Conservation (phyloP, 352 stramenopile genomes). For the Thalassiosira allenii region DNA sequence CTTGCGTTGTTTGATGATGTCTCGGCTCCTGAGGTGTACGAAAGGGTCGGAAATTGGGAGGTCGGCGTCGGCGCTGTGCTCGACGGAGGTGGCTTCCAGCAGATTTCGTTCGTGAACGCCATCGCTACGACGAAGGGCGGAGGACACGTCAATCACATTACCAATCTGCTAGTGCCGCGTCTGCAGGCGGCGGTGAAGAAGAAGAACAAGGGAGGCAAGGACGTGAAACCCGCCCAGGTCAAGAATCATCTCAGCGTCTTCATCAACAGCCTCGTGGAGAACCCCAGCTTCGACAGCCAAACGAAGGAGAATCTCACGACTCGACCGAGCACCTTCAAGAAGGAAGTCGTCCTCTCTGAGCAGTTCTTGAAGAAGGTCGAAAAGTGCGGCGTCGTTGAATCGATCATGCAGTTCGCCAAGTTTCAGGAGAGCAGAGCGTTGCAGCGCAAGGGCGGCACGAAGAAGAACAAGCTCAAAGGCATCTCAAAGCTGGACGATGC, state of each 20-base stretch:
- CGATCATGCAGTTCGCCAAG: conserved; percentile 91
- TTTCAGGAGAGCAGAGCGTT: conserved; percentile 94
- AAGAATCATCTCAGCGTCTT: conserved; percentile 98
- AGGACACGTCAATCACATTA: conserved; percentile 95
- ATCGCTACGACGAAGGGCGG: conserved; percentile 98
- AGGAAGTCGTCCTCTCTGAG: conserved; percentile 92
- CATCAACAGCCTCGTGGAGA: conserved; percentile 98
- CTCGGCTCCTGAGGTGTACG: conserved; percentile 90
- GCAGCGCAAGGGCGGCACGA: conserved; percentile 90
- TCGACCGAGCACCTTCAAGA: conserved; percentile 88
- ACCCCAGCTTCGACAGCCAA: conserved; percentile 99
- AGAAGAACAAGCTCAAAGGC: conserved; percentile 89
- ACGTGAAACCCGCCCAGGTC: conserved; percentile 93
- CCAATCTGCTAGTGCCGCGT: conserved; percentile 90
- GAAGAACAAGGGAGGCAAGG: conserved; percentile 94
- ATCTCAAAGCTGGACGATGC: conserved; percentile 99
- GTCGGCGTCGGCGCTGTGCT: conserved; percentile 90
- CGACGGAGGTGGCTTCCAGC: conserved; percentile 92
- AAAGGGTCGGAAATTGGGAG: conserved; percentile 96
- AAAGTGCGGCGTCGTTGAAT: conserved; percentile 95
- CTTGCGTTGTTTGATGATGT: conserved; percentile 91
- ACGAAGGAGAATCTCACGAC: conserved; percentile 99
- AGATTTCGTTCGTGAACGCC: conserved; percentile 99
- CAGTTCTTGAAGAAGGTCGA: conserved; percentile 94
- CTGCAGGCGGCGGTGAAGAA: conserved; percentile 87